Evolutionary conservation across 2,329 filamentous ascomycete genomes (phyloP), one percentile per base, ranked within the genome.

Genomic region (Clarireedia homoeocarpa): DNA sequence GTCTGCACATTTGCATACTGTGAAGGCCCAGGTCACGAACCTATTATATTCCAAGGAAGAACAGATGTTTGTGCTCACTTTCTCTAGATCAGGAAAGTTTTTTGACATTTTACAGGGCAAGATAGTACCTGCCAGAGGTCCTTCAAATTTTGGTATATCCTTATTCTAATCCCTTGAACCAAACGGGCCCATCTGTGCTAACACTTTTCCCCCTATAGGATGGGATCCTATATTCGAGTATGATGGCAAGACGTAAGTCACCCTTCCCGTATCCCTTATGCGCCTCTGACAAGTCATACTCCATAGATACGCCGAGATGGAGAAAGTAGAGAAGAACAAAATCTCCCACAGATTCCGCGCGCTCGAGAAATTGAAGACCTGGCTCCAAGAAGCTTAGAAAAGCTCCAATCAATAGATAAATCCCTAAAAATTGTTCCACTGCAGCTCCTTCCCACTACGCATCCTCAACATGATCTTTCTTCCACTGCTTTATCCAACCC

Each of bases 221-320:
- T 99, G 94, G 94, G 94, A 99, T 71, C 84, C 94, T 2, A 86
- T 95, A 62, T 99, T 99, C 66, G 94, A 99, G 74, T 92, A 95
- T 64, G 81, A 95, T 62, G 91, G 91, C 44, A 77, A 89, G 73
- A 99, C 94, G 75, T 69, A 62, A 50, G 39, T 17, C 14, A 40
- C 48, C 49, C 38, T 34, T 61, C 64, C n/a, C 63, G n/a, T 17
- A 9, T 10, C 27, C 10, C 26, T 24, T 9, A 47, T 47, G 15
- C 23, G 34, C 20, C 24, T 17, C n/a, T 36, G 17, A 23, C 12
- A 26, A 23, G 24, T 14, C 40, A 15, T 15, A 51, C 26, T 34
- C 36, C n/a, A 61, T 46, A 87, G 83, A 2, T 87, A 95, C 70
- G 94, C 94, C 27, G 94, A 99, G 75, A 99, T 99, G 94, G 87